Conservation (phyloP, 2,329 filamentous ascomycete genomes). For the Magnaporthiopsis incrustans region DNA sequence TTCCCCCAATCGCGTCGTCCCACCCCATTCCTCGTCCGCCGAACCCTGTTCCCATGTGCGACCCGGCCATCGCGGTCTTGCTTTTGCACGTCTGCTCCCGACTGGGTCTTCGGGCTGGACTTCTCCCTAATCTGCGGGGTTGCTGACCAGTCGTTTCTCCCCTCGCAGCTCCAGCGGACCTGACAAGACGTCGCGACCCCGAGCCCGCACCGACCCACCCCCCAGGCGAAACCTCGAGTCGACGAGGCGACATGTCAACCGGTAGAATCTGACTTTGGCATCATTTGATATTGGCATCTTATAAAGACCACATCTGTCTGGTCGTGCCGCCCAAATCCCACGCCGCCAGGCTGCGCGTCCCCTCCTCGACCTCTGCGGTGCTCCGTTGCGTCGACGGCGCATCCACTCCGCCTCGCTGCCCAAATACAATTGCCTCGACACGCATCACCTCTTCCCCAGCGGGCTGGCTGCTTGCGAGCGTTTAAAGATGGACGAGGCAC, state of each 20-base stretch:
- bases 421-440: not conserved
- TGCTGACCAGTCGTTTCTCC: not conserved
- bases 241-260: not conserved
- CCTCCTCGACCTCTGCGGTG: not conserved
- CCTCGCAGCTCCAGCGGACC: not conserved
- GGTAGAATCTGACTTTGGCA: not conserved
- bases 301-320: not conserved
- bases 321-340: not conserved
- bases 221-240: not conserved
- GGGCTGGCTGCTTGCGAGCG: not conserved
- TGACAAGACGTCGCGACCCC: not conserved
- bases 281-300: not conserved
- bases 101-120: not conserved
- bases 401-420: not conserved
- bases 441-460: not conserved
- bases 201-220: not conserved
- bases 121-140: not conserved
- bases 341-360: not conserved
- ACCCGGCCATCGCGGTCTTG: not conserved
- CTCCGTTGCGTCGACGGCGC: not conserved
- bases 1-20: not conserved
- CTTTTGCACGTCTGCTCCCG: not conserved
- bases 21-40: not conserved
- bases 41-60: not conserved
- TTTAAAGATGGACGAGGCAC: conserved; percentile 26